Evolutionary conservation across 495 filamentous ascomycete genomes (phyloP).

Genomic region (Talaromyces wortmannii): DNA sequence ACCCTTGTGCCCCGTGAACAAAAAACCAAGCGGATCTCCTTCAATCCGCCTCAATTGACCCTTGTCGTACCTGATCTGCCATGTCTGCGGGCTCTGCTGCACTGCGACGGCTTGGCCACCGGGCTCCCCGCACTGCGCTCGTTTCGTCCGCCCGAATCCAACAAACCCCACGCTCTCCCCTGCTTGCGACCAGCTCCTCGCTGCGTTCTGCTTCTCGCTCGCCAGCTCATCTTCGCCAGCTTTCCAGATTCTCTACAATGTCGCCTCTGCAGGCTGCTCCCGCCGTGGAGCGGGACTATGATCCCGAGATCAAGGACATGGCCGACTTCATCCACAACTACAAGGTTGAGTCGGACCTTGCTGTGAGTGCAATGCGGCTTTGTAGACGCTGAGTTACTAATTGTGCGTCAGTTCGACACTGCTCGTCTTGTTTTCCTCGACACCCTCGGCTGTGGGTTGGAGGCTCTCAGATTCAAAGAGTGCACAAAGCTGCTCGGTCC

Average conservation of each 20-base stretch:
- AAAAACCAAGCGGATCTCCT: too few relatives aligned
- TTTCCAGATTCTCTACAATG: slow-evolving; percentile 42
- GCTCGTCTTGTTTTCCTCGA: slow-evolving; percentile 86
- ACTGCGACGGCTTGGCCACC: slow-evolving; percentile 41
- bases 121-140: slow-evolving; percentile 37
- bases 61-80: neutral
- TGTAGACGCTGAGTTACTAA: neutral
- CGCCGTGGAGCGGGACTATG: slow-evolving; percentile 52
- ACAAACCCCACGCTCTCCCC: slow-evolving; percentile 21
- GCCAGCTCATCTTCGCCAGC: slow-evolving; percentile 10
- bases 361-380: slow-evolving; percentile 50
- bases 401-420: slow-evolving; percentile 69
- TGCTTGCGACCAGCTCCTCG: slow-evolving; percentile 11
- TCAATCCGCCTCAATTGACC: neutral
- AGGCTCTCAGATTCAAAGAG: slow-evolving; percentile 92
- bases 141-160: slow-evolving; percentile 31
- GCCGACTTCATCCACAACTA: slow-evolving; percentile 90
- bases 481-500: slow-evolving; percentile 95
- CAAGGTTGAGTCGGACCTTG: slow-evolving; percentile 82
- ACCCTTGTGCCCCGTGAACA: too few relatives aligned
- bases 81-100: slow-evolving; percentile 13
- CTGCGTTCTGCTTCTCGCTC: slow-evolving; percentile 5
- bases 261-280: slow-evolving; percentile 34
- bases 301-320: slow-evolving; percentile 91
- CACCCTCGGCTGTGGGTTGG: slow-evolving; percentile 92